Base-by-base conservation (phyloP, 2,329 filamentous ascomycete species). In the Seiridium cupressi region DNA sequence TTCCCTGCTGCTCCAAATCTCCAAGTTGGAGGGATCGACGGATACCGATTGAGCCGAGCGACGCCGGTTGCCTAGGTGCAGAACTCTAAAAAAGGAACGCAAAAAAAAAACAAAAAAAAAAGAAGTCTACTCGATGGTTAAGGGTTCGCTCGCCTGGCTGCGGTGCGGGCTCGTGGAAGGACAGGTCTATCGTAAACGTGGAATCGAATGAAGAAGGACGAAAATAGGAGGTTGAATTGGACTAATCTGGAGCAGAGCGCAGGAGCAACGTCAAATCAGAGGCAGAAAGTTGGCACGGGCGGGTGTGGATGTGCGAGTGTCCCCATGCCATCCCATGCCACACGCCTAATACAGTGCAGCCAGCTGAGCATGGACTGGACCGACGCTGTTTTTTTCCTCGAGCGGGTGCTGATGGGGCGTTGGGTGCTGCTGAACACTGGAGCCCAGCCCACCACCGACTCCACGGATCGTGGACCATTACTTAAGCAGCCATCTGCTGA, bases 251-350 rank as follows among this genome's bases (percentile, higher is more conserved):
- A 44, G 44, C 11, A 18, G 51, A 26, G 31, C 34, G 51, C 40
- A 55, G 44, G 55, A 58, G 55, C 55, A 46, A 58, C 55, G 55
- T 58, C 55, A 58, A 58, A 49, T 58, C 44, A 57, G 46, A 58
- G 46, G 44, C 56, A 44, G 48, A 59, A 59, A 59, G 57, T 59
- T 59, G 57, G 57, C 57, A 59, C 57, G 40, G 55, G 54, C 49
- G 18, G 18, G 18, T 26, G 18, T 26, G 18, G 18, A 26, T 26
- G 18, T 26, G 18, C 18, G 18, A 26, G 18, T 26, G 18, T 26
- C 18, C 18, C 18, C 18, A 26, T 26, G 18, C 18, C 18, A 26
- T 26, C 18, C 18, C 18, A 26, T 26, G 18, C 18, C 18, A 26
- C 18, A 26, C 18, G 18, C 18, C 18, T 26, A 26, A 26, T 26